Evolutionary conservation across 164 flowering plant genomes (phyloP).

Genomic region (Vitis cinerea): DNA sequence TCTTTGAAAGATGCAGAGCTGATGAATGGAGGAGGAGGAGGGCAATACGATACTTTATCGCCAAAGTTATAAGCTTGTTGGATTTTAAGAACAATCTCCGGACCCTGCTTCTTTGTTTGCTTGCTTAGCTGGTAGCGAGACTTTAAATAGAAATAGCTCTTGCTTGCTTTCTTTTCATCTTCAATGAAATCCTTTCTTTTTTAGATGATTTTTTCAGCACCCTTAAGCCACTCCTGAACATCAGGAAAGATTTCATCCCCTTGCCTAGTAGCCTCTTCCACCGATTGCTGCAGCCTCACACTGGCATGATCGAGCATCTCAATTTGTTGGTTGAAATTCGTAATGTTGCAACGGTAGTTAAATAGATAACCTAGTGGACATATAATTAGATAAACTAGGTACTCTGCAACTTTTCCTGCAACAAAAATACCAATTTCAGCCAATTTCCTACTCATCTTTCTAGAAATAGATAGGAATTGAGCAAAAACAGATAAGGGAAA

Average conservation of each 20-base stretch:
- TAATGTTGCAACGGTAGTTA: neutral
- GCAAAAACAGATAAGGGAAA: no score
- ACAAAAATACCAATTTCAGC: neutral
- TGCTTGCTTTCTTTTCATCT: no score
- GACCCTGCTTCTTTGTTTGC: neutral
- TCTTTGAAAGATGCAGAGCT: no score
- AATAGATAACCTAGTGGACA: neutral
- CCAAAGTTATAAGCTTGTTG: no score
- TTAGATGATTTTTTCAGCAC: neutral
- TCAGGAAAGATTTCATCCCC: constrained; percentile 4
- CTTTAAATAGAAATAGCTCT: no score
- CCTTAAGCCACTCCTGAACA: constrained; percentile 14
- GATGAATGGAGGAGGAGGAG: no score
- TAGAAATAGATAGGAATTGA: no score
- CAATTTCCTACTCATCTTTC: no score
- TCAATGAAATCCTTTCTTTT: neutral
- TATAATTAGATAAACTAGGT: neutral
- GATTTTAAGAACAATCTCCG: no score
- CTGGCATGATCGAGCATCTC: neutral
- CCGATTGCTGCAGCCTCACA: neutral
- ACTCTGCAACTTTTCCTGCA: neutral
- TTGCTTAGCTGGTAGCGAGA: no score
- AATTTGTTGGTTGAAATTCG: neutral
- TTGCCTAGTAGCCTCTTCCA: constrained; percentile 4
- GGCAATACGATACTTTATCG: no score